These are phyloP conservation scores for Asterophora parasitica DNA, from an alignment of 768 basidiomycete species.

Conservation along the genomic window DNA sequence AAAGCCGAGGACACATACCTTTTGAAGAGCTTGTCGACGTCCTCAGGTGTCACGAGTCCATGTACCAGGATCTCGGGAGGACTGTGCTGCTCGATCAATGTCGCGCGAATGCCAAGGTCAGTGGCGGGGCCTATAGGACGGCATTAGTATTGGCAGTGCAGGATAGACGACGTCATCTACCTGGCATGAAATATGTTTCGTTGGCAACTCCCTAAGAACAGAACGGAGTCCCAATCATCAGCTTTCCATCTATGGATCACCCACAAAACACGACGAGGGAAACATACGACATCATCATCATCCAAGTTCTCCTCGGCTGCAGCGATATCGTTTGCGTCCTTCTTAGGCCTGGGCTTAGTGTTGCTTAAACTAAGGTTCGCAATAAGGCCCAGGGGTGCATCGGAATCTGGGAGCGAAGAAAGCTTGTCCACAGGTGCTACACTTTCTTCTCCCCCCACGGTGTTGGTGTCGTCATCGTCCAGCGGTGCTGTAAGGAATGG, in stretches of 20 bases:
- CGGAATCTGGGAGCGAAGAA: slow-evolving; percentile 57
- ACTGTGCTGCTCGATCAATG: slow-evolving; percentile 70
- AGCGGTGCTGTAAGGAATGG: slow-evolving; percentile 15
- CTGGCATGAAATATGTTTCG: slow-evolving; percentile 75
- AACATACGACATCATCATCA: slow-evolving; percentile 61
- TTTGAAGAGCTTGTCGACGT: slow-evolving; percentile 80
- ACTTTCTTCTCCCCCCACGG: slow-evolving; percentile 26
- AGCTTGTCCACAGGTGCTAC: slow-evolving; percentile 41
- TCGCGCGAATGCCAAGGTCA: slow-evolving; percentile 63
- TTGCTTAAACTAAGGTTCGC: slow-evolving; percentile 67
- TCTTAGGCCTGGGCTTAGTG: slow-evolving; percentile 40
- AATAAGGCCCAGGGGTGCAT: slow-evolving; percentile 72
- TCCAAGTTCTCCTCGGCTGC: slow-evolving; percentile 42
- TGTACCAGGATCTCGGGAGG: slow-evolving; percentile 81
- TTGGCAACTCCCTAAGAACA: slow-evolving; percentile 67
- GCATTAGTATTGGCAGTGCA: neutral
- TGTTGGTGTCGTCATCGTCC: slow-evolving; percentile 23
- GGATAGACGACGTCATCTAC: slow-evolving; percentile 26
- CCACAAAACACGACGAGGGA: slow-evolving; percentile 7
- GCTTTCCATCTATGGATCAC: neutral
- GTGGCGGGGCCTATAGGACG: slow-evolving; percentile 55
- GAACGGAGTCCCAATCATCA: slow-evolving; percentile 10
- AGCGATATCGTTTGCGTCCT: slow-evolving; percentile 30
- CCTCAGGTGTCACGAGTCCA: slow-evolving; percentile 69
- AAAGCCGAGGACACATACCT: slow-evolving; percentile 46